Evolutionary conservation across 73 alveolate genomes (phyloP).

Genomic region (Symbiodinium pilosum): DNA sequence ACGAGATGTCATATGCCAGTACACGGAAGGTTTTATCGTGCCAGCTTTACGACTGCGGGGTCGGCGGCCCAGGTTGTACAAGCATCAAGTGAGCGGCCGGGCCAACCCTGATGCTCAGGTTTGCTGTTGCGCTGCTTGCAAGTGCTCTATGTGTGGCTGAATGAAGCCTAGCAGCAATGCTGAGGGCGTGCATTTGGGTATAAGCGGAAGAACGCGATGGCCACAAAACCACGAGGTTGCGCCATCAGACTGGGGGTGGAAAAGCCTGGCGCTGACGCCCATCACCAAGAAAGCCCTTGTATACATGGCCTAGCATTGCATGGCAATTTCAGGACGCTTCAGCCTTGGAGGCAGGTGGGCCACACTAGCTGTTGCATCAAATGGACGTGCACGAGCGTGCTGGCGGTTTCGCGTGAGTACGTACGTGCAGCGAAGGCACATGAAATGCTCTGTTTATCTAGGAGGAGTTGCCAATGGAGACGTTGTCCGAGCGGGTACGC

Average conservation of each 20-base stretch:
- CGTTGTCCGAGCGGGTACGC: slow-evolving; percentile 27
- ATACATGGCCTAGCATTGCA: too few relatives aligned
- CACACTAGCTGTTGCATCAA: not conserved
- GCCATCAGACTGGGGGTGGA: too few relatives aligned
- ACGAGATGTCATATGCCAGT: not conserved
- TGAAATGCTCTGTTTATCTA: not conserved
- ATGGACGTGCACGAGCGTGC: not conserved
- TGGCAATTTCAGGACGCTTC: too few relatives aligned
- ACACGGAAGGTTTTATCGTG: not conserved
- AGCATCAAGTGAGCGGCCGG: not conserved
- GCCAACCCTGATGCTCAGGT: not conserved
- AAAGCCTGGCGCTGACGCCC: too few relatives aligned
- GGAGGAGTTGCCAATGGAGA: not conserved
- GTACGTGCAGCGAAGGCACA: too few relatives aligned
- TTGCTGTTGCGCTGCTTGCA: not conserved
- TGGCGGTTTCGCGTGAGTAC: too few relatives aligned
- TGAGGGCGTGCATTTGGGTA: too few relatives aligned
- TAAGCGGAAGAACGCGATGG: too few relatives aligned
- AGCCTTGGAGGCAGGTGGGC: not conserved
- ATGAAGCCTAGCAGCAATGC: not conserved
- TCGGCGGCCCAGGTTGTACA: not conserved
- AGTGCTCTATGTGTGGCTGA: not conserved
- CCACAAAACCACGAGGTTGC: too few relatives aligned
- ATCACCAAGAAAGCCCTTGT: too few relatives aligned
- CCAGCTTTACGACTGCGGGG: not conserved